Conservation (phyloP, 805 yeast species). For the Suhomyces sp. region DNA sequence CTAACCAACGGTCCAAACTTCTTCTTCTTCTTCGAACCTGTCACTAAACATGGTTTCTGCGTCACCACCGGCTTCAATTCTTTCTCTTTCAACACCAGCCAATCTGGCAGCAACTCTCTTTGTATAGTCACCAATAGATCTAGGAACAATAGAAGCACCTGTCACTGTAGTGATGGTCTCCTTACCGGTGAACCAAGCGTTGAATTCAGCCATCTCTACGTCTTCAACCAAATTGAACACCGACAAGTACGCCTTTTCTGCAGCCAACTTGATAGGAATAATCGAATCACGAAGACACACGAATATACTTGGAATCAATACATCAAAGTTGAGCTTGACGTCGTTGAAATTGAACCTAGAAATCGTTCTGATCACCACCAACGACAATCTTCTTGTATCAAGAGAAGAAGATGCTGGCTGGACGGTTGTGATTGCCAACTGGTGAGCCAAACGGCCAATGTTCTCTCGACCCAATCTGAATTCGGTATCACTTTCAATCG, state of each 20-base stretch:
- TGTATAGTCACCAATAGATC: conserved; percentile 86
- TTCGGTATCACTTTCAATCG: conserved; percentile 13
- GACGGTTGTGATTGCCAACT: conserved; percentile 48
- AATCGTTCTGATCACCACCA: conserved; percentile 73
- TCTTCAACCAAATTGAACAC: conserved; percentile 73
- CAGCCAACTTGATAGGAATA: conserved; percentile 90
- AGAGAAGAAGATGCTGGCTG: conserved; percentile 58
- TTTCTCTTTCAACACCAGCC: conserved; percentile 83
- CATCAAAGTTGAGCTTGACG: conserved; percentile 50
- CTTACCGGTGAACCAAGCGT: conserved; percentile 57
- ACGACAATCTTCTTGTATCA: conserved; percentile 76
- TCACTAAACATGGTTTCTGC: conserved; percentile 81
- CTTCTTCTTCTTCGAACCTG: conserved; percentile 78
- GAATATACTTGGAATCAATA: conserved; percentile 71
- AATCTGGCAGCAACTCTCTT: conserved; percentile 86
- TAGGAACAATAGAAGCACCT: conserved; percentile 49
- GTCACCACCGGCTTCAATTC: conserved; percentile 88
- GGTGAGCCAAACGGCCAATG: conserved; percentile 42
- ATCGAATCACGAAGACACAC: conserved; percentile 81
- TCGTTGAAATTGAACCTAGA: conserved; percentile 57
- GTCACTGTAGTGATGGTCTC: conserved; percentile 40
- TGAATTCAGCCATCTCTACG: conserved; percentile 49
- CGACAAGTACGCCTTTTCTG: conserved; percentile 82
- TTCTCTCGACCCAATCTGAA: conserved; percentile 45
- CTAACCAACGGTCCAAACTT: conserved; percentile 86